Evolutionary conservation across 257 asterid species (phyloP).

Genomic region (Petunia secreta): DNA sequence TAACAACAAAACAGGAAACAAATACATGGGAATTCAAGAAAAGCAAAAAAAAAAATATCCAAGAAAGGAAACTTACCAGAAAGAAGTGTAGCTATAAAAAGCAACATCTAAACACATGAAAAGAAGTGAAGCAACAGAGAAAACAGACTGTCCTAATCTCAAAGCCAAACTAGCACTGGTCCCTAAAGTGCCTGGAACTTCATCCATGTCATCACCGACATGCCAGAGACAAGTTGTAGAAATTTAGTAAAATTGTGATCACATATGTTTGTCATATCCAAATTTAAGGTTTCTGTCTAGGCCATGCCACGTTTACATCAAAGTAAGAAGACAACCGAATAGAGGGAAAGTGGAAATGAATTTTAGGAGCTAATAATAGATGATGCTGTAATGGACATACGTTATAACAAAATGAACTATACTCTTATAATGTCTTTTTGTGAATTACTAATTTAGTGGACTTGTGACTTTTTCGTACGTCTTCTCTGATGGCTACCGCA

Average conservation of each 20-base stretch:
- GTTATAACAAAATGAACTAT: background rate
- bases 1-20: background rate
- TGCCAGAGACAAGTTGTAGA: constrained; percentile 9
- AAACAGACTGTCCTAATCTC: constrained; percentile 83
- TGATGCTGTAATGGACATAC: background rate
- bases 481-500: background rate
- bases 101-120: constrained; percentile 91
- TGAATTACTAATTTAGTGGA: background rate
- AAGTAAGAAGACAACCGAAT: constrained; percentile 10
- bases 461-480: background rate
- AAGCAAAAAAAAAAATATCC: background rate
- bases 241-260: constrained; percentile 25
- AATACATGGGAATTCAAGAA: background rate
- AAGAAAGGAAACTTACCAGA: constrained; percentile 62
- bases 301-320: constrained; percentile 27
- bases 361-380: background rate
- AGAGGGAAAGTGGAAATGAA: background rate
- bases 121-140: constrained; percentile 89
- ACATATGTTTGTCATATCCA: constrained; percentile 41
- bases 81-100: constrained; percentile 92
- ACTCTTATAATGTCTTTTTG: background rate
- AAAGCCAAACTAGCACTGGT: constrained; percentile 91
- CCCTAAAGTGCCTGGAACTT: constrained; percentile 87
- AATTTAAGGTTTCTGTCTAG: constrained; percentile 24
- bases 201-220: constrained; percentile 66